phyloP scores from a whole-genome alignment of 257 asterid species.

The Fraxinus excelsior region DNA sequence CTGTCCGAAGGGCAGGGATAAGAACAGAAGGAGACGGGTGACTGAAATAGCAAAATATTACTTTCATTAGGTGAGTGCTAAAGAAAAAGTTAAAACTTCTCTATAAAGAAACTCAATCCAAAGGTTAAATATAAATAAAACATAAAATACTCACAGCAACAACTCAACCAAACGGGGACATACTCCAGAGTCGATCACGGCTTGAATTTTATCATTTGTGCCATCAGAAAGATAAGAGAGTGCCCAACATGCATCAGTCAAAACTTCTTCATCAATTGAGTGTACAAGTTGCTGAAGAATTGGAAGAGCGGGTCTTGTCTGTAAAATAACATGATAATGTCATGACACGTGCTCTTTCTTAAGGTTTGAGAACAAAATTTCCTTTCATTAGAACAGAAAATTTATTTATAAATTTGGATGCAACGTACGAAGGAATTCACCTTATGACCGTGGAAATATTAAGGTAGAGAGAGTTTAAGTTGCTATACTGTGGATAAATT shows the following conservation, averaged over 20 bases:
- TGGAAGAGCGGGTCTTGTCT: slow-evolving; percentile 89
- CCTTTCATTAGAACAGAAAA: background rate
- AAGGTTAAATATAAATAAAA: background rate
- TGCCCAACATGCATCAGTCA: slow-evolving; percentile 96
- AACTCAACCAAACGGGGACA: slow-evolving; percentile 79
- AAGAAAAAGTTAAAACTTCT: background rate
- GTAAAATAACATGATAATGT: slow-evolving; percentile 30
- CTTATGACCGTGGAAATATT: slow-evolving; percentile 6
- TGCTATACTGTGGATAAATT: background rate
- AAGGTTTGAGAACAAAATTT: background rate
- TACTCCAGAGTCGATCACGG: slow-evolving; percentile 86
- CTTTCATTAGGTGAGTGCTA: slow-evolving; percentile 17
- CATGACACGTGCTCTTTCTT: background rate
- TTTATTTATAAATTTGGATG: background rate
- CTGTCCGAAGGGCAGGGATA: slow-evolving; percentile 87
- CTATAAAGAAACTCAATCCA: background rate
- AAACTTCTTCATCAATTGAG: slow-evolving; percentile 85
- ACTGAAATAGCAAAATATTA: slow-evolving; percentile 41
- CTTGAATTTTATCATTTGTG: slow-evolving; percentile 81
- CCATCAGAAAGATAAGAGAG: slow-evolving; percentile 94
- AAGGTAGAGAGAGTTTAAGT: background rate
- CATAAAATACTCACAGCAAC: slow-evolving; percentile 57
- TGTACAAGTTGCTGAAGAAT: slow-evolving; percentile 68
- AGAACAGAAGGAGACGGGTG: slow-evolving; percentile 85
- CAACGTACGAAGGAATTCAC: background rate